These are phyloP conservation scores for Dendrostoma leiphaemia DNA, from an alignment of 2,329 filamentous ascomycete species.

Conservation along the genomic window DNA sequence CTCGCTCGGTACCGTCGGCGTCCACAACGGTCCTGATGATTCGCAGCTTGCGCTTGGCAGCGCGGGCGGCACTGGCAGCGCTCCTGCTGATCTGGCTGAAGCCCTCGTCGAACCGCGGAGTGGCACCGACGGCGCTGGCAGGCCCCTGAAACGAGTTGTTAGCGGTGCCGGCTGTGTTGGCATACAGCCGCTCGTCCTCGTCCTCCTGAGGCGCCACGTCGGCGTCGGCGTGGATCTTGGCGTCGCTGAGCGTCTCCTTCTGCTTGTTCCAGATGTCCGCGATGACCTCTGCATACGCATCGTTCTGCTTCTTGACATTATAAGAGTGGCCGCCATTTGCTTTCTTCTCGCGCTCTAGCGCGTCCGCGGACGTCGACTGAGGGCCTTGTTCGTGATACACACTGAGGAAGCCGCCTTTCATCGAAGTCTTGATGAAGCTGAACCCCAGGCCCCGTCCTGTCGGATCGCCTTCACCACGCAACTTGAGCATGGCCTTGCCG, in stretches of 20 bases:
- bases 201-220: constrained; percentile 58
- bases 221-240: constrained; percentile 63
- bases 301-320: constrained; percentile 93
- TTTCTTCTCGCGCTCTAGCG: constrained; percentile 81
- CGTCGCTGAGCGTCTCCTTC: constrained; percentile 72
- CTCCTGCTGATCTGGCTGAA: constrained; percentile 75
- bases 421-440: constrained; percentile 95
- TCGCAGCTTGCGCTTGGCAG: constrained; percentile 61
- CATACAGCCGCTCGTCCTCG: constrained; percentile 68
- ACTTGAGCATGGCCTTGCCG: constrained; percentile 93
- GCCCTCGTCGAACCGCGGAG: constrained; percentile 75
- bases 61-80: constrained; percentile 58
- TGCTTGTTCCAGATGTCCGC: constrained; percentile 90
- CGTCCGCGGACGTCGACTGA: constrained; percentile 70
- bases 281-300: constrained; percentile 88
- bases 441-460: constrained; percentile 92
- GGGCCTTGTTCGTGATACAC: constrained; percentile 63
- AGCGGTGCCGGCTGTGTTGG: constrained; percentile 50
- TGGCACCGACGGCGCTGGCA: constrained; percentile 60
- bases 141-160: constrained; percentile 3
- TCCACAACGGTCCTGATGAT: constrained; percentile 65
- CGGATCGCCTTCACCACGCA: constrained; percentile 93
- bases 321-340: constrained; percentile 94
- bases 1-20: constrained; percentile 51
- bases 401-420: constrained; percentile 95